Evolutionary conservation across 2,329 filamentous ascomycete species (phyloP).

Genomic region (Aureobasidium namibiae): DNA sequence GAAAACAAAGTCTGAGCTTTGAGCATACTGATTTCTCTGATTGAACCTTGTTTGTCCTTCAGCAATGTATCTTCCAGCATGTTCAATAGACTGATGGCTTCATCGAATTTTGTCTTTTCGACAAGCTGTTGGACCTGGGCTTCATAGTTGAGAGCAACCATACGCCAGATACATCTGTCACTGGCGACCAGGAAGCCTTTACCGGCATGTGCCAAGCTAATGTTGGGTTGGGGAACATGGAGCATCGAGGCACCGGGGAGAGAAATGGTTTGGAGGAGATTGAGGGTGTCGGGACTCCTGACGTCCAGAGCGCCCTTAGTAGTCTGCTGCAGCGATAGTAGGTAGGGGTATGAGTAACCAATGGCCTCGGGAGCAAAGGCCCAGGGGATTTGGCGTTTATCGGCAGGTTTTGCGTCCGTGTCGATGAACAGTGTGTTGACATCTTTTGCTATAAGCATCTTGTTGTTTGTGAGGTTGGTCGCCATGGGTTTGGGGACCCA

Average conservation of each 20-base stretch:
- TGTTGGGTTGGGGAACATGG: constrained; percentile 85
- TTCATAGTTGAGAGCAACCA: constrained; percentile 88
- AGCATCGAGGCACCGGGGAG: constrained; percentile 76
- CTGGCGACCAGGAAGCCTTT: constrained; percentile 94
- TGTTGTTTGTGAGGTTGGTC: constrained; percentile 69
- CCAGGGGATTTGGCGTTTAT: constrained; percentile 90
- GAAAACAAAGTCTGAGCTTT: constrained; percentile 84
- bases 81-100: constrained; percentile 78
- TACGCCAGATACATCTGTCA: constrained; percentile 88
- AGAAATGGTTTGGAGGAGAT: constrained; percentile 75
- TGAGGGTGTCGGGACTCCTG: constrained; percentile 84
- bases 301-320: constrained; percentile 77
- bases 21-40: constrained; percentile 80
- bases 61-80: constrained; percentile 92
- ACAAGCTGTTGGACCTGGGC: constrained; percentile 79
- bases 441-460: constrained; percentile 93
- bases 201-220: constrained; percentile 88
- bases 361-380: constrained; percentile 77
- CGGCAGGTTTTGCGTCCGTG: constrained; percentile 68
- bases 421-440: constrained; percentile 92
- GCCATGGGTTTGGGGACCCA: constrained; percentile 88
- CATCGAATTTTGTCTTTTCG: constrained; percentile 66
- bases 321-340: constrained; percentile 74
- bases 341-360: constrained; percentile 94
- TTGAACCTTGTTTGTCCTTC: constrained; percentile 67